A percentile compares a stretch with the other conserved stretches of the same genome.
phyloP scores from a whole-genome alignment of 2,329 filamentous ascomycete species.

The Pseudogymnoascus sp. region DNA sequence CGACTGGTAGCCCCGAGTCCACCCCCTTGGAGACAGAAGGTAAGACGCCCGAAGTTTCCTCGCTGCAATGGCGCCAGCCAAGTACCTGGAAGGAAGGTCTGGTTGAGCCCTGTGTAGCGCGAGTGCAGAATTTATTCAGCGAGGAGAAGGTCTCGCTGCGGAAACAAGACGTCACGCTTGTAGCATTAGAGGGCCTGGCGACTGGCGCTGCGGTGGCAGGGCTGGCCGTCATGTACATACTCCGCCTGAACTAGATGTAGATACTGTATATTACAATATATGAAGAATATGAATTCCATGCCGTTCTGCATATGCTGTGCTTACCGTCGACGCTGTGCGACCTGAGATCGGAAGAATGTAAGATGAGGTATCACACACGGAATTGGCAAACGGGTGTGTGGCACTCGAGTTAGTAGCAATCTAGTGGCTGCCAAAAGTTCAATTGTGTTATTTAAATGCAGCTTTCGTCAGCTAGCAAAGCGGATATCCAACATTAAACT shows the following conservation, averaged over 20 bases:
- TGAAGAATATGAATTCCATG: slow-evolving; percentile 8
- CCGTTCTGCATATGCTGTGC: slow-evolving; percentile 1
- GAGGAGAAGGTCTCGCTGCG: slow-evolving; percentile 53
- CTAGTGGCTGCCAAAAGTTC: not conserved
- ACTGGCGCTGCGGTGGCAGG: slow-evolving; percentile 56
- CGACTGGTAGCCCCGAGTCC: slow-evolving; percentile 8
- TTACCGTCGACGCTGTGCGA: not conserved
- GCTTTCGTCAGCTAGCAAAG: not conserved
- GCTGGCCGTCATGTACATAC: slow-evolving; percentile 24
- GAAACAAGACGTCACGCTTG: slow-evolving; percentile 62
- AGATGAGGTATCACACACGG: not conserved
- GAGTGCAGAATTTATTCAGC: slow-evolving; percentile 52
- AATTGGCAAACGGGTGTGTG: not conserved
- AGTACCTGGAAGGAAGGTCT: slow-evolving; percentile 12
- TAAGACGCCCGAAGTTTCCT: slow-evolving; percentile 18
- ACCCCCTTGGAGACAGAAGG: slow-evolving; percentile 9
- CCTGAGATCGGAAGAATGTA: not conserved
- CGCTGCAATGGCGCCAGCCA: slow-evolving; percentile 16
- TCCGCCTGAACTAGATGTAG: slow-evolving; percentile 16
- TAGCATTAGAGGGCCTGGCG: slow-evolving; percentile 58
- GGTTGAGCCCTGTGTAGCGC: slow-evolving; percentile 38
- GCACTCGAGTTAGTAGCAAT: not conserved
- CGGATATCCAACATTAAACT: not conserved
- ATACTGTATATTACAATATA: slow-evolving; percentile 8
- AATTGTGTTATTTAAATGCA: not conserved